These are phyloP conservation scores for Tolypocladium album DNA, from an alignment of 2,329 filamentous ascomycete species.

Conservation along the genomic window DNA sequence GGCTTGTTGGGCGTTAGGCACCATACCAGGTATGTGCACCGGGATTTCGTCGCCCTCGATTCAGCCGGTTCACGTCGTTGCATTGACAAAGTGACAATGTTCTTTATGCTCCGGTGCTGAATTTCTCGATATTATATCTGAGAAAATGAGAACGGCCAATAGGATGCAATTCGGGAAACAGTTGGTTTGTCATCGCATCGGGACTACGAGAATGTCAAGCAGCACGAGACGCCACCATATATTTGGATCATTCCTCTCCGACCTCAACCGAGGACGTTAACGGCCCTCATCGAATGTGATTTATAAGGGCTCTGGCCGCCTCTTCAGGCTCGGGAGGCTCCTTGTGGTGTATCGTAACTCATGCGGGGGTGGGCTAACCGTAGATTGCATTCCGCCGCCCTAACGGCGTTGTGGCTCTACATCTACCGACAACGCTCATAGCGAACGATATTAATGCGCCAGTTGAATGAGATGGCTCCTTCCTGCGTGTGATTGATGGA, in stretches of 20 bases:
- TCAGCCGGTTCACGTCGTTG: not conserved
- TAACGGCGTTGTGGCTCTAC: not conserved
- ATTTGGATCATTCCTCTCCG: not conserved
- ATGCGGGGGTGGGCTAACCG: not conserved
- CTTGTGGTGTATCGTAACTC: not conserved
- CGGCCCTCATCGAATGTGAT: not conserved
- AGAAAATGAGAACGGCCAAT: not conserved
- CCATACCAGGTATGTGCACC: not conserved
- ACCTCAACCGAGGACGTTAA: not conserved
- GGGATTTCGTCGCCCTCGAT: not conserved
- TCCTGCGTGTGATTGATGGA: too few relatives aligned
- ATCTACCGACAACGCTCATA: too few relatives aligned
- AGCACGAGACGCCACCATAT: not conserved
- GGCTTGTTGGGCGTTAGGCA: not conserved
- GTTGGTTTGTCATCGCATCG: not conserved
- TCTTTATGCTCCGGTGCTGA: not conserved
- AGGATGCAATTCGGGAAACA: not conserved
- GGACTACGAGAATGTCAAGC: not conserved
- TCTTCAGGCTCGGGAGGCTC: too few relatives aligned
- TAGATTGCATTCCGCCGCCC: not conserved
- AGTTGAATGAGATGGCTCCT: too few relatives aligned
- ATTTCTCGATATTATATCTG: not conserved
- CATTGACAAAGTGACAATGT: not conserved
- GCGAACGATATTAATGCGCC: too few relatives aligned
- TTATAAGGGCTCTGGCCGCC: not conserved